A percentile compares a stretch with the other conserved stretches of the same genome.
Evolutionary conservation across 202 grass and related monocot genomes (phyloP).

Genomic region (Musa balbisiana): DNA sequence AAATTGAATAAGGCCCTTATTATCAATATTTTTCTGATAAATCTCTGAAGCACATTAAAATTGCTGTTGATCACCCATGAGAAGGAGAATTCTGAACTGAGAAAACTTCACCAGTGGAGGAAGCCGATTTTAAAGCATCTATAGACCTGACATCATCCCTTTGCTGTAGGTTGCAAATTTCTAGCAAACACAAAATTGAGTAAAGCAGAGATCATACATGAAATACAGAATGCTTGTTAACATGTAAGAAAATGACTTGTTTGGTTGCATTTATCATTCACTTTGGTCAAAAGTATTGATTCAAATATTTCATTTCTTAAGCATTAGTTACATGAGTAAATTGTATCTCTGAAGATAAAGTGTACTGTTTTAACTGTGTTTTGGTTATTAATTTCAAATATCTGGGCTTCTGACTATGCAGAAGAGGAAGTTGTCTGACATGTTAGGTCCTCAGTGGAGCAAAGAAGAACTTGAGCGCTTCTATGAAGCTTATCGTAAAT

Average conservation of each 20-base stretch:
- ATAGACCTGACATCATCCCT: not conserved
- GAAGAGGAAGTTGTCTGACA: conserved; percentile 87
- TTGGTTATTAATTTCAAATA: not conserved
- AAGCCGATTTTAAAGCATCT: not conserved
- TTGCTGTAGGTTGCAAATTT: not conserved
- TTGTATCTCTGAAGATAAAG: not conserved
- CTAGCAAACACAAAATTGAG: not conserved
- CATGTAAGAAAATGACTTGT: too few relatives aligned
- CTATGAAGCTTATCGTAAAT: conserved; percentile 83
- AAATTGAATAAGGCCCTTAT: not conserved
- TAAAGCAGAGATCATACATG: not conserved
- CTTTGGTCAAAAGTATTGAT: too few relatives aligned
- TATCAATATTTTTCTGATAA: not conserved
- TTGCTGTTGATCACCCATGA: not conserved
- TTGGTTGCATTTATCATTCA: too few relatives aligned
- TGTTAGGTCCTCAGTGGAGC: conserved; percentile 86
- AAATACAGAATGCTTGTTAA: not conserved
- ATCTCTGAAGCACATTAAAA: not conserved
- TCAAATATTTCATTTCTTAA: too few relatives aligned
- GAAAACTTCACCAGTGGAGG: not conserved
- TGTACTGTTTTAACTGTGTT: not conserved
- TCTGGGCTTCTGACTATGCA: conserved; percentile 32
- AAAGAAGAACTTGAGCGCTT: conserved; percentile 91
- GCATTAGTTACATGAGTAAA: not conserved
- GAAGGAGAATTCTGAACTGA: not conserved